These are phyloP conservation scores for Ceratobasidium sp. DNA, from an alignment of 1,284 basidiomycete species.

Conservation along the genomic window DNA sequence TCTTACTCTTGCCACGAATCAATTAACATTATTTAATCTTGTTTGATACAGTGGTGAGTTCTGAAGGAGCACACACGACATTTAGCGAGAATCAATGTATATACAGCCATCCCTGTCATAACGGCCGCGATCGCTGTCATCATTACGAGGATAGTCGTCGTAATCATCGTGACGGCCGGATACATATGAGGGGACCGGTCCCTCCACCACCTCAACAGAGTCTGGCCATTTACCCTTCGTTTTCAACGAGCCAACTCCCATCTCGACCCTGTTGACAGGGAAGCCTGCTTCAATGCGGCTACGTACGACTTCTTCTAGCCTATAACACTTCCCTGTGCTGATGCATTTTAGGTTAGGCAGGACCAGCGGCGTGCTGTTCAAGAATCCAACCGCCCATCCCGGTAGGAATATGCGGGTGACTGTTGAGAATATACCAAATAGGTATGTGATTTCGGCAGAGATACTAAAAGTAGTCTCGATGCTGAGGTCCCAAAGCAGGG, in stretches of 20 bases:
- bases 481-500: neutral
- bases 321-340: too few species aligned
- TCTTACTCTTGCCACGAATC: too few species aligned
- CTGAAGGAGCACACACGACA: too few species aligned
- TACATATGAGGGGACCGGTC: too few species aligned
- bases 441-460: neutral
- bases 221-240: neutral
- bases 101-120: too few species aligned
- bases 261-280: neutral
- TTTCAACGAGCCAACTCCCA: neutral
- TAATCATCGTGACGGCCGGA: neutral
- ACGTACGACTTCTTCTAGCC: neutral
- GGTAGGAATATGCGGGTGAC: neutral
- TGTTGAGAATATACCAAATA: neutral
- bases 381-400: neutral
- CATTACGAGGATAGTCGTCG: too few species aligned
- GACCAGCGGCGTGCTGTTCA: neutral
- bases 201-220: neutral
- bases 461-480: neutral
- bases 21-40: too few species aligned
- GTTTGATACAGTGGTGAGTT: too few species aligned
- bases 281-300: neutral
- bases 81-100: too few species aligned
- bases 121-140: too few species aligned
- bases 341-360: conserved; percentile 6